Base-by-base conservation (phyloP, 495 filamentous ascomycete species). In the Daldinia childiae region DNA sequence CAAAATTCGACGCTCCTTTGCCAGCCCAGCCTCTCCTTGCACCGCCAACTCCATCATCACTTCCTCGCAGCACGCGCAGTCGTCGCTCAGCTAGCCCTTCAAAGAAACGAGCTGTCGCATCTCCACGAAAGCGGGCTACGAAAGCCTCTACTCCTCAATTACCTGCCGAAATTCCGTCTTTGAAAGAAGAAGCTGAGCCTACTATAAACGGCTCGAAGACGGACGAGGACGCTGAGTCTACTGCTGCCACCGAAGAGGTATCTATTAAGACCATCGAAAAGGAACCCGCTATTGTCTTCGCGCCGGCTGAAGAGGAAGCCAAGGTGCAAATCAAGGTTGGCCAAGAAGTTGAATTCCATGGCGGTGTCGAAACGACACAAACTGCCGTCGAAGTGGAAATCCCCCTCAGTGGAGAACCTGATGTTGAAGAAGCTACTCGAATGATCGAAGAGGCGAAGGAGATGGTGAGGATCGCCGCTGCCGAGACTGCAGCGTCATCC, bases 361-460 rank as follows among this genome's bases (percentile, higher is more conserved):
- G 87, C 24, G 88, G 90, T 32, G 82, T 87, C 4, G 89, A 91
- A 76, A 87, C 88, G 0, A 90, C 87, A 39, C 87, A 88, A 69
- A 97, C 92, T 11, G 90, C 88, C n/a, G 87, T 97, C 41, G 90
- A 90, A 63, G 84, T 97, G 11, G 92, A 97, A 73, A 84, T 90
- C 12, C 85, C 83, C 12, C 34, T 82, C 45, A 82, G 85, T 11
- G 89, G 90, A 15, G 89, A 93, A 41, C 91, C 92, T 0, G 84
- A 90, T 9, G 87, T 91, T 3, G 91, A 92, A 43, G 89, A 91
- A 58, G 89, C 94, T 0, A 84, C 91, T 62, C 85, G 90, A 34
- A 92, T 98, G 90, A 89, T 98, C 51, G 90, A 88, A 52, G 87
- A 92, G 78, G 95, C 95, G 6, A 93, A 91, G 78, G 88, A 89